Evolutionary conservation across 257 asterid species (phyloP), one percentile per base, ranked within the genome.

Genomic region (Pogostemon cablin): DNA sequence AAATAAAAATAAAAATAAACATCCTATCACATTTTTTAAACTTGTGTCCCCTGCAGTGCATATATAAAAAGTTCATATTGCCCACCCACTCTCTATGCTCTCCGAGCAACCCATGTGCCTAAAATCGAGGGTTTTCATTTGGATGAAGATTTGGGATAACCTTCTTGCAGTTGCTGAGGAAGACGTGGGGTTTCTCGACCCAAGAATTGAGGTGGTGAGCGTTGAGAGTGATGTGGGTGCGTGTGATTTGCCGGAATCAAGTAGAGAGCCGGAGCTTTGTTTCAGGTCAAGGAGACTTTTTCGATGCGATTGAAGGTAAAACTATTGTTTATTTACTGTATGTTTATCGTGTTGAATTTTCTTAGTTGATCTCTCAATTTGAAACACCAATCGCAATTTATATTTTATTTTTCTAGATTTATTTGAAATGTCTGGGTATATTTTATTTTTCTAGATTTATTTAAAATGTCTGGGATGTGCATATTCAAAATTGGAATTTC

Each of bases 291-390:
- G 91, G 90, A 58, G 96, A 90, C 8, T 93, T 88, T 66, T 88
- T 88, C 42, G 98, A 93, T 73, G 98, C 98, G 0, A 80, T 68
- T 70, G 98, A 92, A 48, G 97, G 97, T 90, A 80, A 50, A 7
- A 4, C 41, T 3, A 9, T 4, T 54, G 35, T 43, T 48, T 20
- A 20, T 63, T 38, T 60, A 34, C 65, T 63, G 43, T 54, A 9
- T 49, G n/a, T 58, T 12, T 9, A 17, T 65, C 17, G 40, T 39
- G 39, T 20, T 43, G 37, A 34, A 42, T 50, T 50, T 12, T 50
- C 66, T 11, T 61, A 12, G 4, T 73, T 61, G 58, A 56, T 20
- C 25, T 67, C 11, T 6, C n/a, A 48, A 55, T 34, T 65, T 9
- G 61, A 10, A 25, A 68, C 10, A 50, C 43, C 11, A 11, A 38